Base-by-base conservation (phyloP, 495 filamentous ascomycete genomes). In the Hyaloscypha finlandica region DNA sequence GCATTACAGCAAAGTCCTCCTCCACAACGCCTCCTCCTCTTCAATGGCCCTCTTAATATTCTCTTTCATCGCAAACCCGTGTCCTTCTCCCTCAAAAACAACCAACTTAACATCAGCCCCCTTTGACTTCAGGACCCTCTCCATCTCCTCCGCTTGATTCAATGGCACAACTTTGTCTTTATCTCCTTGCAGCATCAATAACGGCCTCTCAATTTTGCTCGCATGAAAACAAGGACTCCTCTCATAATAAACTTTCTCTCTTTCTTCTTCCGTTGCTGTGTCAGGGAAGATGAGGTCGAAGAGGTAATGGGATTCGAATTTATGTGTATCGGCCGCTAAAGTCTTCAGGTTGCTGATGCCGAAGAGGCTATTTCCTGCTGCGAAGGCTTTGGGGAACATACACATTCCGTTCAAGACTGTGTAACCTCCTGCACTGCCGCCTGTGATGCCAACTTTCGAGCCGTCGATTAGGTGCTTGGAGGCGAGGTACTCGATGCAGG, bases 241-340 rank as follows among this genome's bases (percentile, higher is more conserved):
- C 11, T 76, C 75, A 16, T 66, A 64, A 25, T 77, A 78, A 12
- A 80, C 70, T 39, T 65, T 68, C 58, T 79, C 77, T 71, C 78
- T 66, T 22, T 81, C 78, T 52, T 77, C 73, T 0, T 74, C 68
- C 5, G 70, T 61, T 19, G 68, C 61, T 8, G 72, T 75, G 2
- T 70, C 65, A 3, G 73, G 65, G 37, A 79, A 74, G 8, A 82
- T 54, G 30, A 84, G 73, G 16, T 69, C 71, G 20, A 78, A 74
- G 39, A 81, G 72, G 69, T 86, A 83, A 42, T 79, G 76, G 32
- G 74, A 77, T 70, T 86, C 84, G 57, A 84, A 80, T 70, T 86
- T 86, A 62, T 85, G 83, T 1, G 81, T 84, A 42, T 77, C 77
- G 1, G 71, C 78, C 22, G 71, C 73, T 8, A 84, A 69, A 6